Evolutionary conservation across 306 rosid species (phyloP).

Genomic region (Rubus idaeus): DNA sequence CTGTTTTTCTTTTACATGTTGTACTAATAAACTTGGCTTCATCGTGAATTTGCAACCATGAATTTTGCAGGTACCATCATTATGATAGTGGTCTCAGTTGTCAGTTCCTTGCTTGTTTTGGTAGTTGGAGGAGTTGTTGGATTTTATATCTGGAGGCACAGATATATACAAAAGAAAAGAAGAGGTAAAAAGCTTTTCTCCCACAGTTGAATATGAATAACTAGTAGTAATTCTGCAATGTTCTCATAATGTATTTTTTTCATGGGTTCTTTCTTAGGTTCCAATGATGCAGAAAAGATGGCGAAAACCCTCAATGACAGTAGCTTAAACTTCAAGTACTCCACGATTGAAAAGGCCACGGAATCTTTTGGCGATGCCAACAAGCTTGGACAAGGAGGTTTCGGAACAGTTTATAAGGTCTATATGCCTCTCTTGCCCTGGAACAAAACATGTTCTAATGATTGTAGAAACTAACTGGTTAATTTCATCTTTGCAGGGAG

Average conservation of each 20-base stretch:
- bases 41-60: slow-evolving; percentile 16
- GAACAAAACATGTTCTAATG: not conserved
- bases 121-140: slow-evolving; percentile 50
- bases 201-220: not conserved
- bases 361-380: slow-evolving; percentile 52
- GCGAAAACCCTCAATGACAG: slow-evolving; percentile 65
- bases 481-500: slow-evolving; percentile 46
- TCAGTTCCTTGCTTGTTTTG: slow-evolving; percentile 63
- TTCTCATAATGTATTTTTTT: not conserved
- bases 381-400: slow-evolving; percentile 97
- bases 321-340: slow-evolving; percentile 84
- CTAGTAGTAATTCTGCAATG: not conserved
- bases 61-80: slow-evolving; percentile 52
- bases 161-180: slow-evolving; percentile 78
- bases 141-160: slow-evolving; percentile 64
- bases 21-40: not conserved
- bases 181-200: slow-evolving; percentile 50
- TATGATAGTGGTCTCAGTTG: slow-evolving; percentile 53
- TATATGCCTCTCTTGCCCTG: not conserved
- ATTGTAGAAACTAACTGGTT: not conserved
- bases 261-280: slow-evolving; percentile 39
- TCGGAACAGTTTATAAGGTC: slow-evolving; percentile 92
- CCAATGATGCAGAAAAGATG: slow-evolving; percentile 62
- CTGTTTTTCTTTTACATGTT: not conserved
- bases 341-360: slow-evolving; percentile 85